A percentile compares a stretch with the other conserved stretches of the same genome.
These are phyloP conservation scores for Ophiostoma angusticollis DNA, from an alignment of 2,329 filamentous ascomycete genomes.

Conservation along the genomic window DNA sequence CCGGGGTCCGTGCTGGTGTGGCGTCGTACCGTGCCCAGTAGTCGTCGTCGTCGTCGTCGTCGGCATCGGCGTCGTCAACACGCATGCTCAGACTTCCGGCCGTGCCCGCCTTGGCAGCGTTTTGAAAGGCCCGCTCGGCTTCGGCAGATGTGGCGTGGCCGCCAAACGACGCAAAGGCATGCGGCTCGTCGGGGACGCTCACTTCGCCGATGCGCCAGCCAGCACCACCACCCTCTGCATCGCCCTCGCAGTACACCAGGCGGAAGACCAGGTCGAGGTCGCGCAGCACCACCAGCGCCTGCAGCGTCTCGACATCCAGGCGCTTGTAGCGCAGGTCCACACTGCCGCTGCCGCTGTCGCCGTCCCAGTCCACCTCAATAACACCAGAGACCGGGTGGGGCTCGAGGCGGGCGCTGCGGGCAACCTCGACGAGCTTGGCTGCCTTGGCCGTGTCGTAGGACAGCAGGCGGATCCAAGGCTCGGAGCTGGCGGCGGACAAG, in stretches of 20 bases:
- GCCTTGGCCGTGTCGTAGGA: constrained; percentile 51
- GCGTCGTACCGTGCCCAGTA: constrained; percentile 73
- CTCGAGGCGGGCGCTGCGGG: constrained; percentile 51
- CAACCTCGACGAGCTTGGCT: constrained; percentile 46
- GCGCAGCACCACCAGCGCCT: constrained; percentile 49
- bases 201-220: constrained; percentile 66
- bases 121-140: constrained; percentile 49
- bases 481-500: constrained; percentile 44
- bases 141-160: constrained; percentile 40
- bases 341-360: constrained; percentile 27
- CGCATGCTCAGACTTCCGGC: background rate
- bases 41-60: constrained; percentile 60
- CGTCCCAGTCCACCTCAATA: constrained; percentile 59
- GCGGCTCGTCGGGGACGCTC: constrained; percentile 41
- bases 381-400: constrained; percentile 74
- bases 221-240: constrained; percentile 45
- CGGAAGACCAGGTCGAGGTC: constrained; percentile 49
- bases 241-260: constrained; percentile 56
- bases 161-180: constrained; percentile 41
- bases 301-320: constrained; percentile 64
- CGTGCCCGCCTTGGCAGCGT: background rate
- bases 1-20: constrained; percentile 53
- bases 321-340: constrained; percentile 50
- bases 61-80: constrained; percentile 16
- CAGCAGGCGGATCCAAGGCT: constrained; percentile 61